Evolutionary conservation across 202 grass and related monocot species (phyloP).

Genomic region (Panicum virgatum): DNA sequence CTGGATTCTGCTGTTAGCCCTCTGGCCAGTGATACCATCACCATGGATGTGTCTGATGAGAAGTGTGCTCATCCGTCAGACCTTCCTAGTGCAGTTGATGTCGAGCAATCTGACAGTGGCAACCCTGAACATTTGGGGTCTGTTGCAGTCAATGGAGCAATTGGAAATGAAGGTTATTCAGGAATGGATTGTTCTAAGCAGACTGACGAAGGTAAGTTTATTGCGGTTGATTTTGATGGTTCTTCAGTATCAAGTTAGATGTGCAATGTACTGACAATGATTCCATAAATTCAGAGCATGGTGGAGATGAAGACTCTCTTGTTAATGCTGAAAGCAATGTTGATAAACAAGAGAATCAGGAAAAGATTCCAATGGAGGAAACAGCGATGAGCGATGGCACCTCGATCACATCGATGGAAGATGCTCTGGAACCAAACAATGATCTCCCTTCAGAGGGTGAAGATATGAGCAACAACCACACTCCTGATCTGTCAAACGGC

Average conservation of each 20-base stretch:
- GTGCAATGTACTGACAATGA: slow-evolving; percentile 13
- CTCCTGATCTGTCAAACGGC: slow-evolving; percentile 17
- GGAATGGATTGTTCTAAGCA: slow-evolving; percentile 1
- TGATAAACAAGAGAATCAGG: slow-evolving; percentile 33
- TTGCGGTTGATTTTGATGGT: not conserved
- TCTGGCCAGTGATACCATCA: not conserved
- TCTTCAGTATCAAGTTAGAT: not conserved
- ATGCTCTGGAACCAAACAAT: slow-evolving; percentile 23
- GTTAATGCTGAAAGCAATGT: not conserved
- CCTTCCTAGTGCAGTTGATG: slow-evolving; percentile 2
- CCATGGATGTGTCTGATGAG: slow-evolving; percentile 22
- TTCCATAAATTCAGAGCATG: slow-evolving; percentile 37
- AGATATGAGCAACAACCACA: slow-evolving; percentile 22
- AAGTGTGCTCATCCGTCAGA: slow-evolving; percentile 28
- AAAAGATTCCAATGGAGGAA: slow-evolving; percentile 26
- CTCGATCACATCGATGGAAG: slow-evolving; percentile 45
- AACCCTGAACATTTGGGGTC: slow-evolving; percentile 27
- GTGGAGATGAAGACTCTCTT: slow-evolving; percentile 6
- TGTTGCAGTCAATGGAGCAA: slow-evolving; percentile 32
- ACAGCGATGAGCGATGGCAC: slow-evolving; percentile 38
- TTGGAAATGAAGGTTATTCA: slow-evolving; percentile 21
- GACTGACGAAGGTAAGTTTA: slow-evolving; percentile 12
- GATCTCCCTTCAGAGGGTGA: slow-evolving; percentile 35
- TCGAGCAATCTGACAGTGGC: not conserved
- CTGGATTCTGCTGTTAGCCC: slow-evolving; percentile 22